phyloP scores from a whole-genome alignment of 225 moss, liverwort and hornwort genomes.

The Physcomitrium patens region DNA sequence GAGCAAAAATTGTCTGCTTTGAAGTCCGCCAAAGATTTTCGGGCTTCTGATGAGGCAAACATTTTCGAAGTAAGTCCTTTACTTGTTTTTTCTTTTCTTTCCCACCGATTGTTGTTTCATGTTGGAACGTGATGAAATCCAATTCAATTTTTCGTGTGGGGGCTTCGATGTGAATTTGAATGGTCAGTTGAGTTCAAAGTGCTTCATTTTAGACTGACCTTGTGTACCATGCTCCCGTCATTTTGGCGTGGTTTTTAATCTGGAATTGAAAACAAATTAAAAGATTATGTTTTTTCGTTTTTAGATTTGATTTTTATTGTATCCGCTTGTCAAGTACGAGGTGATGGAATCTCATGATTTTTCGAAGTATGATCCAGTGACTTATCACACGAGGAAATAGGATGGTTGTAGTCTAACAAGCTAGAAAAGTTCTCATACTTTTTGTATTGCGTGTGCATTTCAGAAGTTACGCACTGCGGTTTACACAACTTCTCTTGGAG shows the following conservation, averaged over 20 bases:
- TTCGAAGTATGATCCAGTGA: constrained; percentile 9
- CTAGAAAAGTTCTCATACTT: constrained; percentile 24
- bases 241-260: neutral
- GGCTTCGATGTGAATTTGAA: neutral
- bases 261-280: no score
- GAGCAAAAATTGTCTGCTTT: constrained; percentile 55
- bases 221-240: neutral
- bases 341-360: neutral
- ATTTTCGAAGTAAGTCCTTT: constrained; percentile 63
- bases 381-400: neutral
- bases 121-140: neutral
- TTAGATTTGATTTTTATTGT: no score
- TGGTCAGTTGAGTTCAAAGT: neutral
- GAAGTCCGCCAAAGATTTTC: constrained; percentile 53
- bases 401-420: neutral
- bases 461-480: constrained; percentile 51
- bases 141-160: neutral
- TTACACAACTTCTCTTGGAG: constrained; percentile 48
- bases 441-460: constrained; percentile 10
- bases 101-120: neutral
- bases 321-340: no score
- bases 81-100: neutral
- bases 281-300: no score
- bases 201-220: neutral
- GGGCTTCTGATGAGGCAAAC: constrained; percentile 59